Evolutionary conservation across 805 yeast species (phyloP), one percentile per base, ranked within the genome.

Genomic region (Metahyphopichia silvanorum): DNA sequence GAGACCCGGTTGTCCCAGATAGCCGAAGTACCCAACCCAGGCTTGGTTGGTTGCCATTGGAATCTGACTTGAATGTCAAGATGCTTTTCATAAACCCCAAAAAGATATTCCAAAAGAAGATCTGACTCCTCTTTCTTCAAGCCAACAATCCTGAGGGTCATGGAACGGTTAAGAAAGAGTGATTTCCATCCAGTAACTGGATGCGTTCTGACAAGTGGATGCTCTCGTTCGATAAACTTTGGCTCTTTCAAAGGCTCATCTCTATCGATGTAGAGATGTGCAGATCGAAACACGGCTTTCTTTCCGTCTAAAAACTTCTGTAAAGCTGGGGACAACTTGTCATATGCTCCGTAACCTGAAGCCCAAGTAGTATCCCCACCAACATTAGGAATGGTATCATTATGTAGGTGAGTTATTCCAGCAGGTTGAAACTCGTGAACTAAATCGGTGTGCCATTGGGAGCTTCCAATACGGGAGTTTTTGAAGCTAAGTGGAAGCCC

Each of bases 341-440:
- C 75, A 44, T 74, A 76, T 2, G 76, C 73, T 19, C 68, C 79
- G 39, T 71, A 69, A 13, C 76, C 76, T 26, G 74, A 71, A 13
- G 72, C 64, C 69, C 75, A 76, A 6, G 63, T 47, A 3, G 82
- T 76, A 43, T 76, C 82, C 19, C 81, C 81, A 10, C 77, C 79
- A 17, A 61, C 54, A 9, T 47, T 46, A 6, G 78, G 77, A 18
- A 71, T 63, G 13, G 74, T 60, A 44, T 75, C 76, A 46, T 69
- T 60, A 43, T 74, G 75, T 43, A 78, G 59, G 40, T 69, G 72
- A 4, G 82, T 75, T 42, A 69, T 58, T 15, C 76, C 78, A 2
- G 82, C 73, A 5, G 82, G 80, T 35, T 72, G 74, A 28, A 60
- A 57, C 55, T 76, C 82, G 44, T 75, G 79, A 25, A 69, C 69